These are phyloP conservation scores for Cryoendolithus antarcticus DNA, from an alignment of 2,329 filamentous ascomycete genomes.

Conservation along the genomic window DNA sequence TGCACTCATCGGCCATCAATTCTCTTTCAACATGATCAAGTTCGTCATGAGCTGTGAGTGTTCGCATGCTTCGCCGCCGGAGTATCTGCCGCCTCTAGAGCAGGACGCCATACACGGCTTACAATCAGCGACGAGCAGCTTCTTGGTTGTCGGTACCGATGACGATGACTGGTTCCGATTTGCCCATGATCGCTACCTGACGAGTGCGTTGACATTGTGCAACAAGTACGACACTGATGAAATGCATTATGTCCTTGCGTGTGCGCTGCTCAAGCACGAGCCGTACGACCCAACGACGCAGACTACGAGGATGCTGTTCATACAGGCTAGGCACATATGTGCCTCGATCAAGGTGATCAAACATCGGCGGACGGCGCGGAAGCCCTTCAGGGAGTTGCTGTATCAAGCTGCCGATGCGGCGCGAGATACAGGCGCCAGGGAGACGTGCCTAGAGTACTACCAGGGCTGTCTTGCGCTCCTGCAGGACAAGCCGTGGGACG, in stretches of 20 bases:
- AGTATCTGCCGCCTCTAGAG: slow-evolving; percentile 43
- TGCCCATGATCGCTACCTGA: slow-evolving; percentile 75
- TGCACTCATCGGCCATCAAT: slow-evolving; percentile 66
- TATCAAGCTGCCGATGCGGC: slow-evolving; percentile 68
- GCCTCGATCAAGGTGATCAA: slow-evolving; percentile 66
- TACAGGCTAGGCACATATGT: slow-evolving; percentile 69
- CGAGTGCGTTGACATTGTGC: slow-evolving; percentile 59
- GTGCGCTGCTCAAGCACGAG: slow-evolving; percentile 63
- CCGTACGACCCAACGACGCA: slow-evolving; percentile 44
- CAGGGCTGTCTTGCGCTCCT: slow-evolving; percentile 64
- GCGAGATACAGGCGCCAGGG: slow-evolving; percentile 68
- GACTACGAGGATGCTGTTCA: slow-evolving; percentile 45
- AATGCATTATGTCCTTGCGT: slow-evolving; percentile 86
- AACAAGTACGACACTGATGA: slow-evolving; percentile 55
- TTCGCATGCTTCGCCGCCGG: slow-evolving; percentile 37
- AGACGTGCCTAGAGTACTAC: slow-evolving; percentile 74
- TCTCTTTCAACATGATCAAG: slow-evolving; percentile 72
- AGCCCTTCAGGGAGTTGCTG: slow-evolving; percentile 57
- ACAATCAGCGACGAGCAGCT: slow-evolving; percentile 69
- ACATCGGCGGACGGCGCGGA: slow-evolving; percentile 38
- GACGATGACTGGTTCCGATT: slow-evolving; percentile 79
- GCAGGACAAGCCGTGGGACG: slow-evolving; percentile 66
- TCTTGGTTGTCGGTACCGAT: slow-evolving; percentile 69
- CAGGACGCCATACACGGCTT: slow-evolving; percentile 65
- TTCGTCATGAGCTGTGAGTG: slow-evolving; percentile 66